Evolutionary conservation across 2,329 filamentous ascomycete genomes (phyloP).

Genomic region (Pestalotiopsis fici): DNA sequence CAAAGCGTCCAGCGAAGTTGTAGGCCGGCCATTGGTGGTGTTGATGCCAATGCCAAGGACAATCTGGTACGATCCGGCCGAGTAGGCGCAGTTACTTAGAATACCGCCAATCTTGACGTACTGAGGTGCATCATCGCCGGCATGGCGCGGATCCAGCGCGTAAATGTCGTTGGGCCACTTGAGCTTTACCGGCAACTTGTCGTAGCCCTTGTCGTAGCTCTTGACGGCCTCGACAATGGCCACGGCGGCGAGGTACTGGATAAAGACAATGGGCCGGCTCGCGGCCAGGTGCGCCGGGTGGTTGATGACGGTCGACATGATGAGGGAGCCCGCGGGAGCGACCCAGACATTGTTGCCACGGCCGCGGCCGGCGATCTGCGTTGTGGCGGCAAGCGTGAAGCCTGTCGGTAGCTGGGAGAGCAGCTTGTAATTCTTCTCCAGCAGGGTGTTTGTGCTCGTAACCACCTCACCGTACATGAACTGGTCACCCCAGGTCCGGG

Average conservation of each 20-base stretch:
- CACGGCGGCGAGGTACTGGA: conserved; percentile 90
- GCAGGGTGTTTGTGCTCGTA: conserved; percentile 89
- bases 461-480: conserved; percentile 90
- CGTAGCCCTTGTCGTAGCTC: conserved; percentile 75
- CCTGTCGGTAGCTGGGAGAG: conserved; percentile 77
- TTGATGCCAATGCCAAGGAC: conserved; percentile 89
- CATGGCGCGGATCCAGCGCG: conserved; percentile 63
- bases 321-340: conserved; percentile 79
- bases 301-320: conserved; percentile 86
- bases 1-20: conserved; percentile 80
- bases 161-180: conserved; percentile 99
- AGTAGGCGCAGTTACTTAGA: conserved; percentile 85
- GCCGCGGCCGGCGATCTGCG: conserved; percentile 84
- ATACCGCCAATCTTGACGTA: conserved; percentile 95
- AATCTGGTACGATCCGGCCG: conserved; percentile 75
- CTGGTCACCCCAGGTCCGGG: conserved; percentile 71
- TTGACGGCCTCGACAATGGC: conserved; percentile 84
- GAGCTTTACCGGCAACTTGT: conserved; percentile 75
- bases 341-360: conserved; percentile 95
- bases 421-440: conserved; percentile 85
- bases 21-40: conserved; percentile 79
- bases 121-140: conserved; percentile 39
- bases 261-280: conserved; percentile 81
- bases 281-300: conserved; percentile 74
- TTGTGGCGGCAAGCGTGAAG: conserved; percentile 86